Percentiles rank a stretch among this genome's conserved stretches.
These are phyloP conservation scores for Trichosporon asahii DNA, from an alignment of 1,284 basidiomycete species.

Conservation along the genomic window DNA sequence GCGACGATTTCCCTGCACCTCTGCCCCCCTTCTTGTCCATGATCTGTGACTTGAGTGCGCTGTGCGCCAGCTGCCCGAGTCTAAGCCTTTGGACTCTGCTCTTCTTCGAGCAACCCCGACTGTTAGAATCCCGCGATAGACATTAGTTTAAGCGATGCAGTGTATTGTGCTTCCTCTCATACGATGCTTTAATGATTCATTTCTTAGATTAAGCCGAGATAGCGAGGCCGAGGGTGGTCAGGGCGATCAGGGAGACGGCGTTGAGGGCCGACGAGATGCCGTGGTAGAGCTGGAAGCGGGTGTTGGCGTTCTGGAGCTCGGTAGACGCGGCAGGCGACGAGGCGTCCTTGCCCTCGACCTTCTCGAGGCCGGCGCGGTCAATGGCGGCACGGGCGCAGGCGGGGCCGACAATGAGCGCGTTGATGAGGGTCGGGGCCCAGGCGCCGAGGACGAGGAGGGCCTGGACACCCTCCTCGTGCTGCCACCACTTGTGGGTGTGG, in stretches of 20 bases:
- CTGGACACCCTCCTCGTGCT: slow-evolving; percentile 63
- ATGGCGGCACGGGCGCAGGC: slow-evolving; percentile 59
- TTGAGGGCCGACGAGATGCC: slow-evolving; percentile 62
- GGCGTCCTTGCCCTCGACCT: slow-evolving; percentile 66
- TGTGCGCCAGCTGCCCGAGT: neutral
- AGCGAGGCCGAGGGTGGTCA: slow-evolving; percentile 65
- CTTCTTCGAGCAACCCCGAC: neutral
- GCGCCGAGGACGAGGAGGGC: slow-evolving; percentile 62
- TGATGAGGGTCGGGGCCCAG: slow-evolving; percentile 56
- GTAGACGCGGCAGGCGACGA: slow-evolving; percentile 63
- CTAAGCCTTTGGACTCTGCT: neutral
- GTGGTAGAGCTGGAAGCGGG: slow-evolving; percentile 63
- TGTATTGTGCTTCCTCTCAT: neutral
- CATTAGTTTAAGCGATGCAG: neutral
- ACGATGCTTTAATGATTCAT: neutral
- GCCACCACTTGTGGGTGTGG: slow-evolving; percentile 54
- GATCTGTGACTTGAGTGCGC: no score
- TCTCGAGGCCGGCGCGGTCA: slow-evolving; percentile 67
- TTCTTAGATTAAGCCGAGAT: slow-evolving; percentile 50
- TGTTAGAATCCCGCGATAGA: neutral
- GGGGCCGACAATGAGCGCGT: slow-evolving; percentile 47
- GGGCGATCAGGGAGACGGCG: slow-evolving; percentile 60
- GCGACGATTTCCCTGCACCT: neutral
- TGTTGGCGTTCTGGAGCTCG: slow-evolving; percentile 66
- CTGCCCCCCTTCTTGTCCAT: neutral